Evolutionary conservation across 768 basidiomycete genomes (phyloP).

Genomic region (Suillus alpinus): DNA sequence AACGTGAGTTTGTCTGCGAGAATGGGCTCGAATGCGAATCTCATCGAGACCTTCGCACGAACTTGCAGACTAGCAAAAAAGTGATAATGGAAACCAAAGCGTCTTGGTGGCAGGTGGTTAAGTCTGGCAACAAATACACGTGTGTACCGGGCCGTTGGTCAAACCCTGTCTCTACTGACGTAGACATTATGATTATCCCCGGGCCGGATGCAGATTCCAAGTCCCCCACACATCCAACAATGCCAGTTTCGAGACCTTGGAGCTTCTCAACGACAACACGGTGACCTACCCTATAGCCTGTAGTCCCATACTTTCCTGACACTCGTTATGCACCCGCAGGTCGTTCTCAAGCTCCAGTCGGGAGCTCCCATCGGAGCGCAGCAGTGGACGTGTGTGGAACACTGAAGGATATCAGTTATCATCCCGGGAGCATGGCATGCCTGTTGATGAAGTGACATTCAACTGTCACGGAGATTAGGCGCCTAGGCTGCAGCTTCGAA

Average conservation of each 20-base stretch:
- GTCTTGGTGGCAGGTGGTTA: too few relatives aligned
- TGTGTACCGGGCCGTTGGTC: background rate
- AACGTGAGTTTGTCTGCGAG: background rate
- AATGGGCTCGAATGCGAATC: background rate
- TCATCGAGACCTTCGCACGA: background rate
- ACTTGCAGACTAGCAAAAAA: too few relatives aligned
- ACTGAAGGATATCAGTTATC: too few relatives aligned
- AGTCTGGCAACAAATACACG: too few relatives aligned
- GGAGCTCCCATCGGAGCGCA: rapidly evolving
- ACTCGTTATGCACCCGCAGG: background rate
- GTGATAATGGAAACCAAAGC: too few relatives aligned
- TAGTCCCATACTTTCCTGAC: background rate
- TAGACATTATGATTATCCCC: too few relatives aligned
- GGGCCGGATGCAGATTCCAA: background rate
- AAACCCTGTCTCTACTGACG: background rate
- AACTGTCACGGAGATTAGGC: background rate
- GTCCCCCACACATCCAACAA: background rate
- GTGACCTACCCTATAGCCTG: background rate
- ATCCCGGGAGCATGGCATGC: too few relatives aligned
- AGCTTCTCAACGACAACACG: background rate
- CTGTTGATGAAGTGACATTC: background rate
- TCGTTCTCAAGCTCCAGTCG: background rate
- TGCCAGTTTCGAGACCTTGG: background rate
- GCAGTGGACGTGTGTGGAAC: background rate
- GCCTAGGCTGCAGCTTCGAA: too few relatives aligned